A percentile compares a stretch with the other conserved stretches of the same genome.
phyloP scores from a whole-genome alignment of 2,329 filamentous ascomycete genomes.

The Huntiella moniliformis region DNA sequence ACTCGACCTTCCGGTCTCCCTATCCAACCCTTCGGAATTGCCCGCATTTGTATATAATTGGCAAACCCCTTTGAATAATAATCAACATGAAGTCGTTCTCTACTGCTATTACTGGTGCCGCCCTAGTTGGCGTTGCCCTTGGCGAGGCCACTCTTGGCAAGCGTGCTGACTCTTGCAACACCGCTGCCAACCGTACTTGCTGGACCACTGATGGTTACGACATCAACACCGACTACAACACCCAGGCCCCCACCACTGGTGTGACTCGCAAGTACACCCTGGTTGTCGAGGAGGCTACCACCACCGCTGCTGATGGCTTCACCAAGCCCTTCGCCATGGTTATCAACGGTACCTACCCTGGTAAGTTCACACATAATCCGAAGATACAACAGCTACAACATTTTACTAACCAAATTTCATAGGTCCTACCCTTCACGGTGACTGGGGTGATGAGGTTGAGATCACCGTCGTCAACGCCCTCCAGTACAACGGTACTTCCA shows the following conservation, averaged over 20 bases:
- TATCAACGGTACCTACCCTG: conserved; percentile 14
- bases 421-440: conserved; percentile 12
- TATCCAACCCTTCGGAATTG: not conserved
- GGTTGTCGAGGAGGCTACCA: conserved; percentile 12
- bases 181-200: conserved; percentile 14
- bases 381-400: not conserved
- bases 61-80: conserved; percentile 2
- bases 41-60: not conserved
- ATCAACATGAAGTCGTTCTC: conserved; percentile 10
- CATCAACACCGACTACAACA: conserved; percentile 17
- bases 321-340: conserved; percentile 15
- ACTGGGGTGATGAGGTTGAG: conserved; percentile 33
- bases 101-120: conserved; percentile 5
- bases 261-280: conserved; percentile 13
- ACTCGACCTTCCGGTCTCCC: not conserved
- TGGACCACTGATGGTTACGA: conserved; percentile 16
- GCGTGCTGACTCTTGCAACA: conserved; percentile 14
- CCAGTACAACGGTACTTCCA: conserved; percentile 24
- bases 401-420: conserved; percentile 1
- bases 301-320: conserved; percentile 12
- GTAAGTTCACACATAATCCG: conserved; percentile 5
- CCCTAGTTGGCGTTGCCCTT: conserved; percentile 4
- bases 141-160: conserved; percentile 11
- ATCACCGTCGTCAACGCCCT: conserved; percentile 50
- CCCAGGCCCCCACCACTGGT: conserved; percentile 18